Base-by-base conservation (phyloP, 164 flowering plant species). In the Berberis thunbergii region DNA sequence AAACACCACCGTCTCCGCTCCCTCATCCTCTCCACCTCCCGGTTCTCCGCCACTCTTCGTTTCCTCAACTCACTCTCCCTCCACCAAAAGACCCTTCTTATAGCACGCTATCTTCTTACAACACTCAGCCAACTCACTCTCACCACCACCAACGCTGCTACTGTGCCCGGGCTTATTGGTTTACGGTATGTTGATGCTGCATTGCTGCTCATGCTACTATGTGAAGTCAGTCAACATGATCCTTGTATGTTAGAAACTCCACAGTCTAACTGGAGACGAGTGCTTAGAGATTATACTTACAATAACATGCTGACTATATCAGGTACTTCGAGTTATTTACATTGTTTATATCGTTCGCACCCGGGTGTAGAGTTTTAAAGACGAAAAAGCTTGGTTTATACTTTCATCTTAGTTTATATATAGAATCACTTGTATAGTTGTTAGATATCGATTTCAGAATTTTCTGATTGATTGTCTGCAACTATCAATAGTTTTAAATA, bases 61-160 rank as follows among this genome's bases (percentile, higher is more conserved):
- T 83, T 75, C 83, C 91, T 89, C 74, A 77, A 79, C 65, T 69
- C 89, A 67, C 87, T 89, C 74, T 80, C 91, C 55, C 82, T 92
- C 75, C 77, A 73, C 65, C 66, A 77, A 46, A 91, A 91, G 60
- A 66, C 90, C 67, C 74, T 73, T 59, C 84, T 91, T 71, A 70
- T 92, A 39, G 86, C 97, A 56, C 81, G 77, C 59, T 78, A 78
- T 72, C 91, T 84, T 75, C 80, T 84, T 59, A 69, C 77, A 72
- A 67, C 79, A 64, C 89, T 93, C 63, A 76, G 63, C 66, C 78
- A 64, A 68, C 76, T 86, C 71, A 64, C 81, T 3, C 74, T 45
- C 61, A 75, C 45, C 39, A 68, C 11, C 65, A 1, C 75, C 64
- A 10, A 62, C 41, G 0, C 68, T 57, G 43, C 40, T 7, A 57